Conservation (phyloP, 2,329 filamentous ascomycete genomes). For the Pseudogymnoascus sp. region DNA sequence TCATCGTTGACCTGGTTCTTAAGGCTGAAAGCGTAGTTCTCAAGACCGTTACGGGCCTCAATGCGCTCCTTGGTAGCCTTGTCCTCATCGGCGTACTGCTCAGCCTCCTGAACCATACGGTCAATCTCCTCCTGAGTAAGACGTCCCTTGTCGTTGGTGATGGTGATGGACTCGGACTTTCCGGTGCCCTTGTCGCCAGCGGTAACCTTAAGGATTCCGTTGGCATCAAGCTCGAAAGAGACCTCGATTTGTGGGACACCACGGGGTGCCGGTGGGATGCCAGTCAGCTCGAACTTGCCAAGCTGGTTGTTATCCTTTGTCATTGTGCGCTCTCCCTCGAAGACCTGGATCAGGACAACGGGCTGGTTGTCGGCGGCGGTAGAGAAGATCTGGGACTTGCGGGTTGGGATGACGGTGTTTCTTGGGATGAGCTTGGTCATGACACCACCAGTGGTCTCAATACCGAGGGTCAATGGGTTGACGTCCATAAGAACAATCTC, state of each 20-base stretch:
- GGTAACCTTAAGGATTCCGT: conserved; percentile 94
- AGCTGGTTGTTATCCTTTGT: conserved; percentile 92
- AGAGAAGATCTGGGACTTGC: conserved; percentile 97
- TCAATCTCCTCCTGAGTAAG: conserved; percentile 95
- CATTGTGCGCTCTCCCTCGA: conserved; percentile 84
- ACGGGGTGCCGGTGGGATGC: conserved; percentile 88
- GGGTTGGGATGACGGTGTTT: conserved; percentile 89
- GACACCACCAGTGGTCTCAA: conserved; percentile 93
- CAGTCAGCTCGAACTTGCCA: conserved; percentile 96
- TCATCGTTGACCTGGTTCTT: conserved; percentile 99
- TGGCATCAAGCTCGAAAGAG: conserved; percentile 93
- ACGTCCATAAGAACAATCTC: conserved; percentile 91
- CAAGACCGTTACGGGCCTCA: conserved; percentile 88
- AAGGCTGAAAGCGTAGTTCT: conserved; percentile 98
- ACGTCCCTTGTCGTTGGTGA: conserved; percentile 99
- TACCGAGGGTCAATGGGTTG: conserved; percentile 92
- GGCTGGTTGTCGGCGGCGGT: conserved; percentile 96
- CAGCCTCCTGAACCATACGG: conserved; percentile 96
- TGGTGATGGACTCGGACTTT: conserved; percentile 95
- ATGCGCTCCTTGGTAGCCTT: conserved; percentile 97
- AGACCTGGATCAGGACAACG: conserved; percentile 90
- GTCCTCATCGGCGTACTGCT: conserved; percentile 98
- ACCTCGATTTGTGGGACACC: conserved; percentile 98
- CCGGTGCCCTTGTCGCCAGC: conserved; percentile 97
- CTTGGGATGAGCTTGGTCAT: conserved; percentile 96